Evolutionary conservation across 2,329 filamentous ascomycete species (phyloP).

Genomic region (Dactylonectria macrodidyma): DNA sequence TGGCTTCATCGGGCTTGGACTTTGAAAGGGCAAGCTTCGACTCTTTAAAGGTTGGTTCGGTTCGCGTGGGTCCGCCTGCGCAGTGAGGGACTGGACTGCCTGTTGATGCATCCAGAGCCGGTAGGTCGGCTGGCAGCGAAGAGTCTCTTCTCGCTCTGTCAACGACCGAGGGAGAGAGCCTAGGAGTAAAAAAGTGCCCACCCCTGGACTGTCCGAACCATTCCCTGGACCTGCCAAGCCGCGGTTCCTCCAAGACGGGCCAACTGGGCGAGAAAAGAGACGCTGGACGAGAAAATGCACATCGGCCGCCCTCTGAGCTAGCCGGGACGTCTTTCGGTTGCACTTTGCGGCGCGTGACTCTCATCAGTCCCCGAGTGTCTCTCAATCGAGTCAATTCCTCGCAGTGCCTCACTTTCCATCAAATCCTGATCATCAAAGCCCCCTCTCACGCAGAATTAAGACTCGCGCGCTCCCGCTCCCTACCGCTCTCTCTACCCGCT

Average conservation of each 20-base stretch:
- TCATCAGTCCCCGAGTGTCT: background rate
- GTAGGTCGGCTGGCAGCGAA: too few species aligned
- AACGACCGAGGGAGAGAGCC: background rate
- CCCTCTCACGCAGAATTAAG: background rate
- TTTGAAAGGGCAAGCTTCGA: too few species aligned
- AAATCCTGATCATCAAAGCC: background rate
- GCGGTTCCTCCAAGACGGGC: background rate
- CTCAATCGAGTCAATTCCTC: too few species aligned
- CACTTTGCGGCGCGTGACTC: background rate
- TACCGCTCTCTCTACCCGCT: too few species aligned
- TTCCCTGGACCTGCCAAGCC: background rate
- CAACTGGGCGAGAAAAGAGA: background rate
- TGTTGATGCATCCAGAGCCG: too few species aligned
- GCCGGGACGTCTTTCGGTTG: background rate
- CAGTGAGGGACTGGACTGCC: too few species aligned
- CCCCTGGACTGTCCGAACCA: constrained; percentile 2
- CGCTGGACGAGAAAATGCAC: constrained; percentile 1
- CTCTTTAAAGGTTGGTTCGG: too few species aligned
- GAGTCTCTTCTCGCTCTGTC: too few species aligned
- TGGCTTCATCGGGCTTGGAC: too few species aligned
- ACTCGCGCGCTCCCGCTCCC: background rate
- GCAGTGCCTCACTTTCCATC: too few species aligned
- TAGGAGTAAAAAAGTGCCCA: background rate
- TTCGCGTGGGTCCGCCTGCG: too few species aligned
- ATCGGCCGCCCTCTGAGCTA: background rate